Base-by-base conservation (phyloP, 2,329 filamentous ascomycete genomes). In the Pseudocercospora ulei region DNA sequence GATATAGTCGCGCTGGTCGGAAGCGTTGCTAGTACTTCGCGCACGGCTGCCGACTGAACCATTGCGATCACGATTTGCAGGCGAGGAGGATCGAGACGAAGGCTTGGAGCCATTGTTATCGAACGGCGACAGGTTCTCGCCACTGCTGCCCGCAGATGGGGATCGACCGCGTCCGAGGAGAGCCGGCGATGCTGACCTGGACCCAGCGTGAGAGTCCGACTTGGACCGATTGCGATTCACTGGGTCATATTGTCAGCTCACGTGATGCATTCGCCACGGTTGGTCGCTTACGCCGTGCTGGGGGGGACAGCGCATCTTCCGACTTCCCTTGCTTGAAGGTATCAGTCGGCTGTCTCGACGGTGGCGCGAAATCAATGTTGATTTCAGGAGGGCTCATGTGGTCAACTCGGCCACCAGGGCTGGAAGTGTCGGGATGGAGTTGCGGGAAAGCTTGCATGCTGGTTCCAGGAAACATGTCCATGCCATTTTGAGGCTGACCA, bases 311-410 rank as follows among this genome's bases (percentile, higher is more conserved):
- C 3, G 86, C 85, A 59, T 92, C 83, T 47, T 78, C 72, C 50
- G 84, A 76, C 38, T 53, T 50, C 60, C 56, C 63, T 50, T 72
- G 47, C 80, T 80, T 56, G 40, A 54, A 41, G 24, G 50, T 48
- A 20, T 52, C 48, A 9, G 48, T 44, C 2, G 52, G 48, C 12
- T 45, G 44, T 53, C 75, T 75, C 41, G 73, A 67, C 5, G 78
- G 78, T 14, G 87, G 87, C 9, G 86, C 87, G 60, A 84, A 86
- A 58, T 94, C 83, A 52, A 95, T 90, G 57, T 90, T 93, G 62
- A 95, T 95, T 35, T 87, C 83, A 0, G 87, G 87, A n/a, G 87
- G 83, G 3, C 80, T 81, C 79, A 93, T 90, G 50, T 82, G 73
- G 34, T 78, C 75, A 29, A 73, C 76, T 56, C 73, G 77, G 4